Conservation (phyloP, 805 yeast species). For the Candida gorgasii region DNA sequence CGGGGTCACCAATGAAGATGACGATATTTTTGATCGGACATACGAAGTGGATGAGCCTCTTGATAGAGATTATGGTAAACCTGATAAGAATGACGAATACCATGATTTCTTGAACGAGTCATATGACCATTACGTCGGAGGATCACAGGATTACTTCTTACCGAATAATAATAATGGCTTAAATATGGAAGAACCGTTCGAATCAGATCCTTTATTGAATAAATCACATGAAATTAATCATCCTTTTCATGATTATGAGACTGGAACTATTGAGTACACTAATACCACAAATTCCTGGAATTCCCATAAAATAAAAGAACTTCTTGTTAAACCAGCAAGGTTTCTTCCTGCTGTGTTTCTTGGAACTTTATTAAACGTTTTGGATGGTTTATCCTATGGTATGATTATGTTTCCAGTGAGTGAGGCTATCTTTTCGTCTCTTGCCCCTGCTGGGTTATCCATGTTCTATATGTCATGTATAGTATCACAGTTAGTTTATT, state of each 20-base stretch:
- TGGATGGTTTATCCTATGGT: conserved; percentile 94
- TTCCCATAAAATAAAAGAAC: conserved; percentile 9
- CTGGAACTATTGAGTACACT: background rate
- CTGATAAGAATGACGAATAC: conserved; percentile 3
- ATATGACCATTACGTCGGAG: background rate
- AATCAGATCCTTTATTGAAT: conserved; percentile 1
- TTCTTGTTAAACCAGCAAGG: conserved; percentile 38
- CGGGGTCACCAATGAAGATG: conserved; percentile 45
- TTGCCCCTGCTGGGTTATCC: conserved; percentile 89
- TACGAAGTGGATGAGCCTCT: conserved; percentile 11
- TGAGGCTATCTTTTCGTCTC: conserved; percentile 67
- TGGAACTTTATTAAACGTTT: conserved; percentile 80
- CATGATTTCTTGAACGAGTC: background rate
- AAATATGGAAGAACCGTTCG: background rate
- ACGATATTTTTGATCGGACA: background rate
- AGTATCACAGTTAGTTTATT: conserved; percentile 84
- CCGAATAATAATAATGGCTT: background rate
- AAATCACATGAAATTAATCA: background rate
- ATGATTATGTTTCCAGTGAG: conserved; percentile 96
- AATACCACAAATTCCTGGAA: background rate
- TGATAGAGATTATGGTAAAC: background rate
- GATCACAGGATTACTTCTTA: no score
- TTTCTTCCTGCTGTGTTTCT: conserved; percentile 80
- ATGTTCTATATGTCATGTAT: conserved; percentile 93
- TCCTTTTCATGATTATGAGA: conserved; percentile 9